Evolutionary conservation across 495 filamentous ascomycete species (phyloP).

Genomic region (Thermothielavioides terrestris): DNA sequence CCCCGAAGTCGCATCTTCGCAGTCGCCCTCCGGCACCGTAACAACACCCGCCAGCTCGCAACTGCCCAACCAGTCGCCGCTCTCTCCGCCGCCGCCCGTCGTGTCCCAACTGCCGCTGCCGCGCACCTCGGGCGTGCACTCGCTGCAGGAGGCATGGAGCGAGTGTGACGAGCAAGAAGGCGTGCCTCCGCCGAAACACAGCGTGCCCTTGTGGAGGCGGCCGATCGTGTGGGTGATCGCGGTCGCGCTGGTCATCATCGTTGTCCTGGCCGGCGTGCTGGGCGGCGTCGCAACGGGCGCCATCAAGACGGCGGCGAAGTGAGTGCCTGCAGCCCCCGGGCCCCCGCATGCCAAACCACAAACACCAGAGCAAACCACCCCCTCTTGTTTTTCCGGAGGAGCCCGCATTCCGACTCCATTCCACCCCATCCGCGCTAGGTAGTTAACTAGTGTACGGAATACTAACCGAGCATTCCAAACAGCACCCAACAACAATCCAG

Average conservation of each 20-base stretch:
- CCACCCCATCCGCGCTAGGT: too few species aligned
- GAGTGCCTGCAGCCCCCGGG: too few species aligned
- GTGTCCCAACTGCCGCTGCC: background rate
- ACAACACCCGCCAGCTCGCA: background rate
- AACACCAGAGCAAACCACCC: too few species aligned
- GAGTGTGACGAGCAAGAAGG: background rate
- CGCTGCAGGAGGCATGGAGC: slow-evolving; percentile 7
- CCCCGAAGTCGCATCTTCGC: slow-evolving; percentile 5
- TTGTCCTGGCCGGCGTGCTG: slow-evolving; percentile 14
- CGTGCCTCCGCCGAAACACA: background rate
- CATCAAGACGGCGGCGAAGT: slow-evolving; percentile 9
- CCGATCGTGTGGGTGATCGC: slow-evolving; percentile 12
- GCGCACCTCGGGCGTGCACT: slow-evolving; percentile 5
- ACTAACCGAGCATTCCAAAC: too few species aligned
- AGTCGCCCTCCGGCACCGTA: background rate
- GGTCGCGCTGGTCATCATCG: slow-evolving; percentile 5
- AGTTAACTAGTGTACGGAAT: too few species aligned
- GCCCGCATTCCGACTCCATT: too few species aligned
- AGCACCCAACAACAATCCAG: background rate
- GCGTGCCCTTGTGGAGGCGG: background rate
- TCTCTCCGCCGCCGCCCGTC: background rate
- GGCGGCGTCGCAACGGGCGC: slow-evolving; percentile 13
- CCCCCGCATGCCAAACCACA: too few species aligned
- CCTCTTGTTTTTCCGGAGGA: too few species aligned
- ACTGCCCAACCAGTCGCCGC: background rate